phyloP scores from a whole-genome alignment of 2,329 filamentous ascomycete species.

The Fusarium circinatum region DNA sequence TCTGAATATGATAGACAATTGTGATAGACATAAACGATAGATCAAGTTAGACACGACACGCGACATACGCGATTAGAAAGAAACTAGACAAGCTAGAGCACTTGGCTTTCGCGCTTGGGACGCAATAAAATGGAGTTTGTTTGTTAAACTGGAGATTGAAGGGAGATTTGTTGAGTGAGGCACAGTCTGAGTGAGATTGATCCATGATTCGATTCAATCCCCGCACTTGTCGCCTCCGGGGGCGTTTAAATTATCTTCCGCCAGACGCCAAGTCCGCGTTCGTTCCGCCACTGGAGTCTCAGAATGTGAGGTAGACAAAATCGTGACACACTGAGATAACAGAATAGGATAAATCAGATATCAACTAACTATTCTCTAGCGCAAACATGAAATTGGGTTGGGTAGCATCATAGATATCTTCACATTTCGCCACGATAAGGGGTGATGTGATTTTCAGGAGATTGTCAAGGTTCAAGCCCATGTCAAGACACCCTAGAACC shows the following conservation, averaged over 20 bases:
- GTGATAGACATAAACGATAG: slow-evolving; percentile 35
- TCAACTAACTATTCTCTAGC: background rate
- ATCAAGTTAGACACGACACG: slow-evolving; percentile 21
- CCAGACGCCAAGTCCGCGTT: background rate
- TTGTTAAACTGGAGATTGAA: background rate
- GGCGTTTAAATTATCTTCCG: slow-evolving; percentile 11
- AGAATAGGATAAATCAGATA: background rate
- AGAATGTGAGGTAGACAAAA: background rate
- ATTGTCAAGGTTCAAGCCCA: background rate
- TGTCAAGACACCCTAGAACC: background rate
- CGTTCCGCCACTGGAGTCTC: background rate
- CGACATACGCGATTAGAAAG: slow-evolving; percentile 28
- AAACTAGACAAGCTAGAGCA: slow-evolving; percentile 19
- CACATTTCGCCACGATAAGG: slow-evolving; percentile 10
- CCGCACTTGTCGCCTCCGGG: slow-evolving; percentile 4
- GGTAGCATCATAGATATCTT: background rate
- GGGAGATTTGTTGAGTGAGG: background rate
- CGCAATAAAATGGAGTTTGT: slow-evolving; percentile 31
- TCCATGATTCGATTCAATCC: background rate
- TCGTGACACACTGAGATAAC: background rate
- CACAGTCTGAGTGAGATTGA: background rate
- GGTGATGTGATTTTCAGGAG: slow-evolving; percentile 16
- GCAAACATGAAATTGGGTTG: background rate
- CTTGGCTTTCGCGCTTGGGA: slow-evolving; percentile 13
- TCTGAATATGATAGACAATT: slow-evolving; percentile 18